Base-by-base conservation (phyloP, 2,329 filamentous ascomycete genomes). In the Xylariaceae sp. region DNA sequence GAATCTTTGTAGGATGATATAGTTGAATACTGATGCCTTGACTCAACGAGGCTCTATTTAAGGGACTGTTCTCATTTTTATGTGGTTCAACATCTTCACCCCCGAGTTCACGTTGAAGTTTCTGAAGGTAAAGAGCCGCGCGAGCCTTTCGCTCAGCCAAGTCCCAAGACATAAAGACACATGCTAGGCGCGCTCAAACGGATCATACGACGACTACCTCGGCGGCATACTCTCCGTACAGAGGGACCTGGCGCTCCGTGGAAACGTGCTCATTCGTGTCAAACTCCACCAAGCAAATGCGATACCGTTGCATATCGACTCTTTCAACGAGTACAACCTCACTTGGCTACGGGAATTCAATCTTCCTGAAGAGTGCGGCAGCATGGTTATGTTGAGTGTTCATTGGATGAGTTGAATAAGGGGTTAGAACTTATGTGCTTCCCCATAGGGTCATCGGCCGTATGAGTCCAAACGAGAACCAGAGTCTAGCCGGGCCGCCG, bases 211-310 rank as follows among this genome's bases (percentile, higher is more conserved):
- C 59, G 53, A 56, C 58, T 1, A 54, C 18, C 17, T 61, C 62
- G 64, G 64, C 57, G 61, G 55, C 55, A 63, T 59, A 52, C 42
- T 63, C 62, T 66, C 64, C 62, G 62, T 58, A 56, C 48, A 55
- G 45, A 54, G 62, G 52, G 58, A 53, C 56, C 60, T 47, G 9
- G 51, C 61, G 57, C 60, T 55, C 61, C 57, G 62, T 48, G 51
- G 23, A 59, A 51, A 9, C 17, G 13, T 49, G 17, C 18, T 30
- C 62, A 63, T 58, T 30, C 52, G 37, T 58, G 8, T 39, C 45
- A 10, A 18, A 42, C n/a, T 52, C 48, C 51, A 56, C 50, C 23
- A 30, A 30, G 23, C 23, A 50, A 17, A 51, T n/a, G 18, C 17
- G 47, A 51, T 56, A 45, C 47, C 48, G 51, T n/a, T n/a, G n/a